Evolutionary conservation across 768 basidiomycete species (phyloP).

Genomic region (Cystobasidium onofrii): DNA sequence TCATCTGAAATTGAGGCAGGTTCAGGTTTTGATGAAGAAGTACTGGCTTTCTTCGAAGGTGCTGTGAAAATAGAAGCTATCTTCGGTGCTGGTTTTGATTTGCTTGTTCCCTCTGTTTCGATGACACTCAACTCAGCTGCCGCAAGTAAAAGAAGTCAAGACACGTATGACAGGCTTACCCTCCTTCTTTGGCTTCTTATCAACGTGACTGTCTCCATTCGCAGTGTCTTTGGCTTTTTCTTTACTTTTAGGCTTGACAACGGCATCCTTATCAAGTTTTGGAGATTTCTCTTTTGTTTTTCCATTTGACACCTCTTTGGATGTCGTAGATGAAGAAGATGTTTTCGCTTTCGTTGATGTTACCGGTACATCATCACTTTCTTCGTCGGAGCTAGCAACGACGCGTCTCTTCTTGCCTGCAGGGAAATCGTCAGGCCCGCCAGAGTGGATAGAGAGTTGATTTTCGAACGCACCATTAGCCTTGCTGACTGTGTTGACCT

Average conservation of each 20-base stretch:
- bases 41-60: constrained; percentile 10
- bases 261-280: neutral
- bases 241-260: neutral
- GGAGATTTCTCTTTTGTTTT: neutral
- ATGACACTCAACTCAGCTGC: no score
- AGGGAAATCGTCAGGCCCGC: neutral
- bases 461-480: constrained; percentile 3
- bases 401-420: constrained; percentile 33
- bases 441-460: neutral
- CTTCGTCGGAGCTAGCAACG: constrained; percentile 29
- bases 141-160: no score
- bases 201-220: neutral
- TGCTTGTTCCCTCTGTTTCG: neutral
- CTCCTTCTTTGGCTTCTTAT: constrained; percentile 9
- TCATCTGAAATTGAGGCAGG: constrained; percentile 44
- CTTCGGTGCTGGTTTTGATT: constrained; percentile 9
- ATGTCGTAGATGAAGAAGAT: neutral
- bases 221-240: neutral
- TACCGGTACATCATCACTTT: neutral
- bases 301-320: neutral
- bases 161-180: constrained; percentile 17
- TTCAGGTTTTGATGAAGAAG: neutral
- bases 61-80: constrained; percentile 26
- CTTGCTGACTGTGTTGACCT: neutral
- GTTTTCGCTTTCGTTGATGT: neutral